phyloP scores from a whole-genome alignment of 352 stramenopile genomes.

The Phytophthora pini region DNA sequence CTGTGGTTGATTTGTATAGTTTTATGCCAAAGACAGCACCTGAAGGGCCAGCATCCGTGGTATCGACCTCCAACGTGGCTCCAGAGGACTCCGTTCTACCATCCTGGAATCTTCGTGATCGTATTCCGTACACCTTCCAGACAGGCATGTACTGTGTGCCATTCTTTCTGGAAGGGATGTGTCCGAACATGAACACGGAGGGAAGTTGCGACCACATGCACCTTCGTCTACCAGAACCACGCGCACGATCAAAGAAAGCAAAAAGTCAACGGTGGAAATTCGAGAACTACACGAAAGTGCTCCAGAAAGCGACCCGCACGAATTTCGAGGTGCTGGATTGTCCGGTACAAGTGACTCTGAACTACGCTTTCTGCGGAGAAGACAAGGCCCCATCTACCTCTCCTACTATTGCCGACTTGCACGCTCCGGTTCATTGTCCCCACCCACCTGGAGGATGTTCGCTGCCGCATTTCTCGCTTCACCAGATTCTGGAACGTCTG shows the following conservation, averaged over 20 bases:
- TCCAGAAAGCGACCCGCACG: slow-evolving; percentile 22
- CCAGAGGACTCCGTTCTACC: slow-evolving; percentile 27
- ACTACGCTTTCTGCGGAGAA: slow-evolving; percentile 54
- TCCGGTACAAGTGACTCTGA: slow-evolving; percentile 23
- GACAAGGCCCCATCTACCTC: slow-evolving; percentile 11
- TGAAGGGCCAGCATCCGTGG: neutral
- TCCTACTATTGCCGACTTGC: slow-evolving; percentile 18
- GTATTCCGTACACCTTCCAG: slow-evolving; percentile 65
- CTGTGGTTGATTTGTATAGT: slow-evolving; percentile 49
- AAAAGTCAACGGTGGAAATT: slow-evolving; percentile 40
- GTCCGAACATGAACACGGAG: slow-evolving; percentile 37
- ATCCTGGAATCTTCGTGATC: slow-evolving; percentile 49
- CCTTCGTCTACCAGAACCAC: slow-evolving; percentile 27
- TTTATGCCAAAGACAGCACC: slow-evolving; percentile 35
- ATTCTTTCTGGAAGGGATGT: slow-evolving; percentile 57
- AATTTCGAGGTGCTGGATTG: slow-evolving; percentile 18
- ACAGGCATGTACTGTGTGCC: slow-evolving; percentile 59
- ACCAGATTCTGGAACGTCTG: slow-evolving; percentile 62
- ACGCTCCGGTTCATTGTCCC: slow-evolving; percentile 38
- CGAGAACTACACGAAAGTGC: slow-evolving; percentile 46
- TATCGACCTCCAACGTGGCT: slow-evolving; percentile 22
- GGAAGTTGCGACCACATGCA: slow-evolving; percentile 54
- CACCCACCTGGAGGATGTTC: slow-evolving; percentile 43
- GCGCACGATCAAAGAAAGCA: slow-evolving; percentile 3
- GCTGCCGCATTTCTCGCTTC: slow-evolving; percentile 54